A percentile compares a stretch with the other conserved stretches of the same genome.
phyloP scores from a whole-genome alignment of 1,284 basidiomycete species.

The Microbotryum intermedium region DNA sequence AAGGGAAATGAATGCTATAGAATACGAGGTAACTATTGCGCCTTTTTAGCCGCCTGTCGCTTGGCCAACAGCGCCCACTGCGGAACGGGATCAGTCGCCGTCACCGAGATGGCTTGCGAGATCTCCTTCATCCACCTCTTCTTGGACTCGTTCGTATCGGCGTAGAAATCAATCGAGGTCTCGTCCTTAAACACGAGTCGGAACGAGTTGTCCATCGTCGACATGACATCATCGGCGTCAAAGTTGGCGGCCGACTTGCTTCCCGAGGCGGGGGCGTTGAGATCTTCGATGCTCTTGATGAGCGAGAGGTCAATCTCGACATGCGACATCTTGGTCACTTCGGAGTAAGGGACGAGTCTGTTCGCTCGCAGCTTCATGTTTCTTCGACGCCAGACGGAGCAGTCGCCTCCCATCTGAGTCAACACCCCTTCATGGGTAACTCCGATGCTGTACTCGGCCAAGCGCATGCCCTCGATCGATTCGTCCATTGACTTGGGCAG shows the following conservation, averaged over 20 bases:
- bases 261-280: slow-evolving; percentile 49
- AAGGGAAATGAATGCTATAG: background rate
- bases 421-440: slow-evolving; percentile 85
- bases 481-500: slow-evolving; percentile 88
- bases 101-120: background rate
- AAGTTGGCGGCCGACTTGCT: slow-evolving; percentile 3
- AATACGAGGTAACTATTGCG: background rate
- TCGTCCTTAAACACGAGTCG: slow-evolving; percentile 68
- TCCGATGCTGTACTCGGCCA: slow-evolving; percentile 83
- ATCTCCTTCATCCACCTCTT: slow-evolving; percentile 53
- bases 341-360: slow-evolving; percentile 81
- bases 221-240: slow-evolving; percentile 51
- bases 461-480: slow-evolving; percentile 74
- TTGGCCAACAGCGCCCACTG: slow-evolving; percentile 22
- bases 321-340: slow-evolving; percentile 83
- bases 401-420: slow-evolving; percentile 94
- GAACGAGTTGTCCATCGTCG: slow-evolving; percentile 70
- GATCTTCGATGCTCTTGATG: slow-evolving; percentile 67
- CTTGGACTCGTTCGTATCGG: slow-evolving; percentile 85
- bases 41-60: background rate
- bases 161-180: slow-evolving; percentile 79
- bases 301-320: slow-evolving; percentile 85
- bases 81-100: slow-evolving; percentile 11
- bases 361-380: slow-evolving; percentile 78
- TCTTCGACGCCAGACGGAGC: slow-evolving; percentile 77